These are phyloP conservation scores for Suillus subluteus DNA, from an alignment of 768 basidiomycete genomes.

Conservation along the genomic window DNA sequence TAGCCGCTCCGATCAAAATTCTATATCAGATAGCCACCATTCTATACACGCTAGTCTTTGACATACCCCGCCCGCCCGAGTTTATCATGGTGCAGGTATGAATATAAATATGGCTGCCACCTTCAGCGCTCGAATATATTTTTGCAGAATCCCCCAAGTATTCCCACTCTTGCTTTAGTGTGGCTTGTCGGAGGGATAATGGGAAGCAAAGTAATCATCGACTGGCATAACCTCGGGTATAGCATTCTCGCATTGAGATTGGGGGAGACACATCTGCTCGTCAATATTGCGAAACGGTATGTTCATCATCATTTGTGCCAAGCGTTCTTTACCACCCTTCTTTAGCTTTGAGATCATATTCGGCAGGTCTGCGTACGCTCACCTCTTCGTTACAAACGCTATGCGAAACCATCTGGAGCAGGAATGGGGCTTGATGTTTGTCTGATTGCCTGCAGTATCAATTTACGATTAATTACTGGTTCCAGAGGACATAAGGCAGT, in stretches of 20 bases:
- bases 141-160: constrained; percentile 90
- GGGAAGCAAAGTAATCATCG: constrained; percentile 89
- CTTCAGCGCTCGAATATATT: neutral
- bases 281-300: constrained; percentile 78
- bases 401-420: constrained; percentile 74
- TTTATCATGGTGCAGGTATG: constrained; percentile 89
- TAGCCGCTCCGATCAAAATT: constrained; percentile 85
- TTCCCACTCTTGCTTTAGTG: constrained; percentile 89
- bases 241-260: constrained; percentile 87
- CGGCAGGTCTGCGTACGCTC: constrained; percentile 81
- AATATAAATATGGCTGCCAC: constrained; percentile 10
- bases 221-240: constrained; percentile 99
- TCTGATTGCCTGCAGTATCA: constrained; percentile 14
- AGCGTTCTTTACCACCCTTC: constrained; percentile 1
- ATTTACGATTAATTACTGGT: constrained; percentile 12
- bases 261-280: constrained; percentile 68
- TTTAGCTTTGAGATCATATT: constrained; percentile 83
- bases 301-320: constrained; percentile 7
- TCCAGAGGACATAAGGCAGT: constrained; percentile 77
- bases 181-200: constrained; percentile 70
- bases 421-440: constrained; percentile 80
- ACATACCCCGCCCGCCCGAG: constrained; percentile 70
- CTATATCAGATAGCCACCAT: constrained; percentile 67
- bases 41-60: constrained; percentile 60
- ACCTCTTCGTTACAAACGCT: constrained; percentile 90